Percentiles rank a stretch among this genome's conserved stretches.
These are phyloP conservation scores for Antrodiella citrinella DNA, from an alignment of 768 basidiomycete species.

Conservation along the genomic window DNA sequence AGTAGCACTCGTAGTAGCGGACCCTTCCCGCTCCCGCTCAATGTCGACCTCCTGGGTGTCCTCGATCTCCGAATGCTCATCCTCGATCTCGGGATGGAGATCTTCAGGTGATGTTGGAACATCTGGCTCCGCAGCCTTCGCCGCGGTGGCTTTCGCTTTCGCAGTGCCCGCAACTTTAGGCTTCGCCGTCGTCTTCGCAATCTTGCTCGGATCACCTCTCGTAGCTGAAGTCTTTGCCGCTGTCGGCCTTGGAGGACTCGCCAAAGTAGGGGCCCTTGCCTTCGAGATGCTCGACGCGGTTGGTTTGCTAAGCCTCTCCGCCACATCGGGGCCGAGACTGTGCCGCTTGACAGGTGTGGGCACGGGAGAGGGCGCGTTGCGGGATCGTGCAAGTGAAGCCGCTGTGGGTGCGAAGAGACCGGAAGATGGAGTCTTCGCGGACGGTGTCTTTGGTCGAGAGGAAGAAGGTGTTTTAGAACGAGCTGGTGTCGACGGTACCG, in stretches of 20 bases:
- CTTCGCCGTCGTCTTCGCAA: conserved; percentile 20
- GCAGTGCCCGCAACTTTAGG: conserved; percentile 19
- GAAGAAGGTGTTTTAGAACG: conserved; percentile 17
- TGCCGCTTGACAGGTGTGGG: conserved; percentile 47
- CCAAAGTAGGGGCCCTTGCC: conserved; percentile 31
- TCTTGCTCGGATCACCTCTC: conserved; percentile 8
- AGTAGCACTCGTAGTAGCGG: conserved; percentile 9
- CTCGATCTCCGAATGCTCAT: conserved; percentile 17
- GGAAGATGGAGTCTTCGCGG: conserved; percentile 52
- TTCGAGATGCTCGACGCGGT: conserved; percentile 70
- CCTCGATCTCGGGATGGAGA: conserved; percentile 5
- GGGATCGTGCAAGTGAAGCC: conserved; percentile 66
- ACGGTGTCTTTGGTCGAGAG: conserved; percentile 30
- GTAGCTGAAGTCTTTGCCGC: conserved; percentile 7
- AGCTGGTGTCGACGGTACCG: conserved; percentile 24
- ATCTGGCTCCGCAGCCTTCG: conserved; percentile 13
- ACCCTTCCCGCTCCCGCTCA: conserved; percentile 16
- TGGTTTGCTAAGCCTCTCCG: conserved; percentile 73
- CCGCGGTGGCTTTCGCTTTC: conserved; percentile 18
- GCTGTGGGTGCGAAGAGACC: conserved; percentile 79
- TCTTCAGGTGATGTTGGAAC: not conserved
- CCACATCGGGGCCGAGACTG: conserved; percentile 41
- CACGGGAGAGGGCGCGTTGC: conserved; percentile 36
- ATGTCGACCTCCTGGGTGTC: conserved; percentile 10
- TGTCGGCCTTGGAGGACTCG: conserved; percentile 19